These are phyloP conservation scores for Ganoderma boninense DNA, from an alignment of 1,284 basidiomycete genomes.

Conservation along the genomic window DNA sequence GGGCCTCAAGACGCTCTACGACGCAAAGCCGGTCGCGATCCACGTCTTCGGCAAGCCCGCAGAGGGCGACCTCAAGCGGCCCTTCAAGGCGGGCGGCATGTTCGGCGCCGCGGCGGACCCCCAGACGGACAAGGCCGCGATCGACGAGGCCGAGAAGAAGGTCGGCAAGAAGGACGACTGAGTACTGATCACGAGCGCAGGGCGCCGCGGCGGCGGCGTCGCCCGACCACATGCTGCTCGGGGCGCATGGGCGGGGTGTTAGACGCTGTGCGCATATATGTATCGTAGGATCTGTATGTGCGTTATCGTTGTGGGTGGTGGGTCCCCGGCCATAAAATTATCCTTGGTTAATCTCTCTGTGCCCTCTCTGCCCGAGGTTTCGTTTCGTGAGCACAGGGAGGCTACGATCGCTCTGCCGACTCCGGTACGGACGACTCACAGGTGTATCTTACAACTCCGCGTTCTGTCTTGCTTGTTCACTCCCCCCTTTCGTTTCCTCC, in stretches of 20 bases:
- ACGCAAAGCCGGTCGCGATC: constrained; percentile 84
- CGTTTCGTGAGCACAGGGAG: not conserved
- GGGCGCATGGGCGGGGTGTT: not conserved
- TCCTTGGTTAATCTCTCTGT: constrained; percentile 16
- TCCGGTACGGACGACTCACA: no score
- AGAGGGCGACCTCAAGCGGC: constrained; percentile 89
- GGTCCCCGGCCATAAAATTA: constrained; percentile 18
- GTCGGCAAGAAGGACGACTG: constrained; percentile 86
- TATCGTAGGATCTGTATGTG: constrained; percentile 24
- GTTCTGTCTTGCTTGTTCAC: not conserved
- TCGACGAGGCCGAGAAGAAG: constrained; percentile 89
- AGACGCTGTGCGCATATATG: constrained; percentile 10
- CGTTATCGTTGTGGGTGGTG: constrained; percentile 9
- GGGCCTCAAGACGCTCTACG: constrained; percentile 88
- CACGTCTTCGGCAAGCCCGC: constrained; percentile 81
- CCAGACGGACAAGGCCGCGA: constrained; percentile 85
- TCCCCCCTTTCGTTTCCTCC: not conserved
- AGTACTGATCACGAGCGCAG: constrained; percentile 52
- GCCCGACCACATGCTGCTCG: not conserved
- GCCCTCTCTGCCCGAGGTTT: not conserved
- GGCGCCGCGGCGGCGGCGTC: no score
- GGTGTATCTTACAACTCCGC: no score
- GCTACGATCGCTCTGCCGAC: no score
- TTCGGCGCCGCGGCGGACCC: constrained; percentile 73
- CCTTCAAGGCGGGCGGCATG: constrained; percentile 85